phyloP scores from a whole-genome alignment of 2,329 filamentous ascomycete genomes.

The Ophiocordyceps camponoti-saundersi region DNA sequence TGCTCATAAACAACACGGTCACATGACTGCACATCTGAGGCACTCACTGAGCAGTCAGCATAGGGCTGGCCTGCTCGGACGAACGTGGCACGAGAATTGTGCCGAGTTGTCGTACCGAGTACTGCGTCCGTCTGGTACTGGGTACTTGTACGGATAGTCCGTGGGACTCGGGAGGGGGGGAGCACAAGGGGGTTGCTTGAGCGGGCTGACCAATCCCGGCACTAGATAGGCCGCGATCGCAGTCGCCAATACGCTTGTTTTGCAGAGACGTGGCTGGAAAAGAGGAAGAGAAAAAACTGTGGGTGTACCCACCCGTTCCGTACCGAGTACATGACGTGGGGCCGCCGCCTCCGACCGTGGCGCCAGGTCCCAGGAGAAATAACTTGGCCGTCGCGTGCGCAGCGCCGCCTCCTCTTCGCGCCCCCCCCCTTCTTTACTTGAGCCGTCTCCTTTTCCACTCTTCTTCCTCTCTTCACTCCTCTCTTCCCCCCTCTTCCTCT shows the following conservation, averaged over 20 bases:
- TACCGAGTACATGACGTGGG: neutral
- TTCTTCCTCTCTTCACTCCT: neutral
- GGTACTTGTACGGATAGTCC: too few species aligned
- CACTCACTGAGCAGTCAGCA: too few species aligned
- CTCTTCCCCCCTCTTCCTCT: neutral
- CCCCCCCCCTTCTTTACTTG: neutral
- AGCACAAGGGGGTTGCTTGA: neutral
- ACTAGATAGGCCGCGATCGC: too few species aligned
- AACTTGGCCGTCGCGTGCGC: neutral
- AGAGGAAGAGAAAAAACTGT: too few species aligned
- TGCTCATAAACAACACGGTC: neutral
- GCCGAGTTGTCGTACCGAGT: neutral
- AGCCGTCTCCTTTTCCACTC: neutral
- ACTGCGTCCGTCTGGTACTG: neutral
- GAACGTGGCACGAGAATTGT: neutral
- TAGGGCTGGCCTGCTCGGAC: neutral
- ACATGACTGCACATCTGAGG: neutral
- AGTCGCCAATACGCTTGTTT: neutral
- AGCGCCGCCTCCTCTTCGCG: neutral
- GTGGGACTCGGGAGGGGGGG: too few species aligned
- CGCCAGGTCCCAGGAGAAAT: neutral
- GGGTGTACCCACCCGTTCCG: too few species aligned
- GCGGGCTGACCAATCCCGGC: neutral
- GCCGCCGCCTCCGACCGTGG: neutral
- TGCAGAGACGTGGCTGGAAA: too few species aligned